Evolutionary conservation across 2,329 filamentous ascomycete genomes (phyloP).

Genomic region (Berkeleyomyces rouxiae): DNA sequence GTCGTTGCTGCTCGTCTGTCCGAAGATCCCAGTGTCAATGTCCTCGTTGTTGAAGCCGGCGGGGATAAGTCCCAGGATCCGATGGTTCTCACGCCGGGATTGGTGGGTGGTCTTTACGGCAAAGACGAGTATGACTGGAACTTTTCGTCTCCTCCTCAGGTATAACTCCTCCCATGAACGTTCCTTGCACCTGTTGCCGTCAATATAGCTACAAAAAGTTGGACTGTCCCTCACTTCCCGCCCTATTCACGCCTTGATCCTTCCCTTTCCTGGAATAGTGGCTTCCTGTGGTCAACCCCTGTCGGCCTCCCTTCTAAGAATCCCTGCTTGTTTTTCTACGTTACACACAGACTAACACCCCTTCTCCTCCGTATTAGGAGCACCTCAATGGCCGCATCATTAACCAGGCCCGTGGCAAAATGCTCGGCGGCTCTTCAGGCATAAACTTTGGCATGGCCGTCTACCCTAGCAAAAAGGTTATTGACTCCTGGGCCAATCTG

Average conservation of each 20-base stretch:
- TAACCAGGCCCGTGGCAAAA: conserved; percentile 32
- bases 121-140: conserved; percentile 14
- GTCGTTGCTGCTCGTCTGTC: conserved; percentile 21
- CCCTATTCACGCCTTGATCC: background rate
- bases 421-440: conserved; percentile 39
- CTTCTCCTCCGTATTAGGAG: background rate
- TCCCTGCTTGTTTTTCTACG: background rate
- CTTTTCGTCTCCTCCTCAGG: conserved; percentile 11
- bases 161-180: background rate
- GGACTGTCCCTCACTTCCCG: background rate
- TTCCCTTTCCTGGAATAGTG: background rate
- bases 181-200: background rate
- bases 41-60: conserved; percentile 14
- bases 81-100: conserved; percentile 12
- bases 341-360: conserved; percentile 2
- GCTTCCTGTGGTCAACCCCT: background rate
- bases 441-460: conserved; percentile 40
- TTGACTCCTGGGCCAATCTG: conserved; percentile 17
- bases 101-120: conserved; percentile 8
- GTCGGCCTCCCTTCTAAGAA: background rate
- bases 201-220: too few relatives aligned
- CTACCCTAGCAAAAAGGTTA: conserved; percentile 6
- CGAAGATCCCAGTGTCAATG: conserved; percentile 15
- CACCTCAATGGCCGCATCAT: conserved; percentile 15
- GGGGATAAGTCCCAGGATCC: conserved; percentile 10